These are phyloP conservation scores for Hirschfeldia incana DNA, from an alignment of 345 rosid species.

Conservation along the genomic window DNA sequence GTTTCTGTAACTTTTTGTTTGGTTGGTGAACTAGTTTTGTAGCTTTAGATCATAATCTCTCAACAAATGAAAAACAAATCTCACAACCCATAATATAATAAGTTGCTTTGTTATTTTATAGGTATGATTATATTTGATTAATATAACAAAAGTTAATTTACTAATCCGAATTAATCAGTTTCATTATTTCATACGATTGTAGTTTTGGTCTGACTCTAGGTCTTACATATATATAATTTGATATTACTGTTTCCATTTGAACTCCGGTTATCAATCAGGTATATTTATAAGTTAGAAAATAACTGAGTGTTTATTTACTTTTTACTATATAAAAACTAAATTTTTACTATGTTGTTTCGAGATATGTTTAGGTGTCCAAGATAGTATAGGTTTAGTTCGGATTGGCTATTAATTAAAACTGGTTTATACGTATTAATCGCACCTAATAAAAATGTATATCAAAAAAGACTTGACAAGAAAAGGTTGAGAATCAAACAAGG, in stretches of 20 bases:
- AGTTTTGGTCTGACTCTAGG: not conserved
- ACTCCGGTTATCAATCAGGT: not conserved
- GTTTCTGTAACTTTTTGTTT: constrained; percentile 10
- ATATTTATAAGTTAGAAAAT: not conserved
- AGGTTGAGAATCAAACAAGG: not conserved
- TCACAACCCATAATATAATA: not conserved
- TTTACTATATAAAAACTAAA: not conserved
- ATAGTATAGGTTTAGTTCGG: not conserved
- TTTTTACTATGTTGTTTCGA: not conserved
- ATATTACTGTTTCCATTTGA: not conserved
- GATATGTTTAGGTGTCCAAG: not conserved
- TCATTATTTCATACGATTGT: not conserved
- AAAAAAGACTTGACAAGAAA: not conserved
- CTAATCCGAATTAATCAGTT: not conserved
- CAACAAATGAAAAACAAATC: not conserved
- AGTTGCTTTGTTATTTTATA: not conserved
- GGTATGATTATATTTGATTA: not conserved
- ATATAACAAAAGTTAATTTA: not conserved
- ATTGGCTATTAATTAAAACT: not conserved
- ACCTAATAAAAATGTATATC: not conserved
- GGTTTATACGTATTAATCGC: not conserved
- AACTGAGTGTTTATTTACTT: not conserved
- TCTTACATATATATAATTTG: not conserved
- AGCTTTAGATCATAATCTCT: not conserved
- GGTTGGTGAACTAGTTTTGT: constrained; percentile 11